A percentile compares a stretch with the other conserved stretches of the same genome.
Evolutionary conservation across 108 stramenopile genomes (phyloP).

Genomic region (Skeletonema grethae): DNA sequence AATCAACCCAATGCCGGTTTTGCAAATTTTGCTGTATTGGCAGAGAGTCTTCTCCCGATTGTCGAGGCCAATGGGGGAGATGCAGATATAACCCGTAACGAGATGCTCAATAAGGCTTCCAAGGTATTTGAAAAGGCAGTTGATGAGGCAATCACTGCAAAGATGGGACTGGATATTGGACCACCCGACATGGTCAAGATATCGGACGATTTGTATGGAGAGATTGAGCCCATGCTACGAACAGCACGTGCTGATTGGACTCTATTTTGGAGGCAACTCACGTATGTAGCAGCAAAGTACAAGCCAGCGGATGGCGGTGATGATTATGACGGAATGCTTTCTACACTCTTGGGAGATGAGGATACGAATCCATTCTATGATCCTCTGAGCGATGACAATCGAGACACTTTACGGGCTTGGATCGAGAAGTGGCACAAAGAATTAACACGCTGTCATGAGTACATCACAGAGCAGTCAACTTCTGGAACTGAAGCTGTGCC

Average conservation of each 20-base stretch:
- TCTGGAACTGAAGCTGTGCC: slow-evolving; percentile 11
- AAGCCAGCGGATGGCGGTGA: slow-evolving; percentile 24
- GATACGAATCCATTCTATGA: slow-evolving; percentile 73
- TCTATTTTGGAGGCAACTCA: slow-evolving; percentile 80
- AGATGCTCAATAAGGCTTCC: slow-evolving; percentile 51
- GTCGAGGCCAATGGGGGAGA: slow-evolving; percentile 59
- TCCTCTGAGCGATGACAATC: slow-evolving; percentile 42
- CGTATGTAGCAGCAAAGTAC: slow-evolving; percentile 63
- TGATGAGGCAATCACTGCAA: slow-evolving; percentile 55
- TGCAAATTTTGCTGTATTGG: slow-evolving; percentile 81
- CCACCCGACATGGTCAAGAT: slow-evolving; percentile 41
- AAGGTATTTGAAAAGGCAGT: slow-evolving; percentile 58
- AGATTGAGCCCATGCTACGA: slow-evolving; percentile 56
- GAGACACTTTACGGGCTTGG: slow-evolving; percentile 54
- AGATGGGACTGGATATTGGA: slow-evolving; percentile 65
- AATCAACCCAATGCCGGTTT: slow-evolving; percentile 86
- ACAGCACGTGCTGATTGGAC: slow-evolving; percentile 79
- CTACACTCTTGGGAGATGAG: slow-evolving; percentile 48
- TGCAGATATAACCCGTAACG: slow-evolving; percentile 39
- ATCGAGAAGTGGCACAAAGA: slow-evolving; percentile 70
- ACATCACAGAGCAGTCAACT: slow-evolving; percentile 7
- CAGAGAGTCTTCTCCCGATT: slow-evolving; percentile 71
- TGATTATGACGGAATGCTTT: slow-evolving; percentile 71
- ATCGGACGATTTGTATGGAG: slow-evolving; percentile 67
- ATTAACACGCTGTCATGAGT: slow-evolving; percentile 28